Base-by-base conservation (phyloP, 257 asterid species). In the Ajuga chamaepitys region DNA sequence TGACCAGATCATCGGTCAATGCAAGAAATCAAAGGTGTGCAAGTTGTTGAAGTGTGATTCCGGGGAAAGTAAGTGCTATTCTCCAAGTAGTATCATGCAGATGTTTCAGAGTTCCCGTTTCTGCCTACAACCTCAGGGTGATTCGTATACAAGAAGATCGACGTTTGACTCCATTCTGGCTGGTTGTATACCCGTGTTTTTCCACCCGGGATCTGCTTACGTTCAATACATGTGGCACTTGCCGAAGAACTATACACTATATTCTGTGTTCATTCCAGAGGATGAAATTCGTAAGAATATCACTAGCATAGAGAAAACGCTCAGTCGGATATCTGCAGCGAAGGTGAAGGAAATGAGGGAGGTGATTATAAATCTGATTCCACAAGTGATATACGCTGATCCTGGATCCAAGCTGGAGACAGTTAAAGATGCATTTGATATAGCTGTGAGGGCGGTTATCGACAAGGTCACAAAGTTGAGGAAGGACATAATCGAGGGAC, bases 81-180 rank as follows among this genome's bases (percentile, higher is more conserved):
- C 97, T 10, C 97, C 97, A 0, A 78, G 89, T 67, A 84, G 84
- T 45, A 82, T 90, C 42, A 90, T 90, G 97, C 81, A 85, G 80
- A 88, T 88, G 95, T 88, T 88, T 63, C 96, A 86, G 74, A 81
- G 80, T 76, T 86, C 97, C 1, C 72, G 70, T 60, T 91, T 91
- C 79, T 91, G 97, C 67, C 71, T 91, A 30, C 97, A 91, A 70
- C 97, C 97, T 50, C 93, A 80, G 67, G 97, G 97, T 0, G 97
- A 91, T 73, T 88, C 97, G 0, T 91, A 76, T 37, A 88, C 97
- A 1, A 84, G 97, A 70, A 82, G 97, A 82, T 91, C 97, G 1
- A 91, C 97, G 1, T 91, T 91, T 56, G 97, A 91, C 64, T 77
- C 96, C 21, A 86, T 91, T 74, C 71, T 91, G 56, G 96, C 97